Conservation (phyloP, 208 protist species). For the Trypanosoma caninum region DNA sequence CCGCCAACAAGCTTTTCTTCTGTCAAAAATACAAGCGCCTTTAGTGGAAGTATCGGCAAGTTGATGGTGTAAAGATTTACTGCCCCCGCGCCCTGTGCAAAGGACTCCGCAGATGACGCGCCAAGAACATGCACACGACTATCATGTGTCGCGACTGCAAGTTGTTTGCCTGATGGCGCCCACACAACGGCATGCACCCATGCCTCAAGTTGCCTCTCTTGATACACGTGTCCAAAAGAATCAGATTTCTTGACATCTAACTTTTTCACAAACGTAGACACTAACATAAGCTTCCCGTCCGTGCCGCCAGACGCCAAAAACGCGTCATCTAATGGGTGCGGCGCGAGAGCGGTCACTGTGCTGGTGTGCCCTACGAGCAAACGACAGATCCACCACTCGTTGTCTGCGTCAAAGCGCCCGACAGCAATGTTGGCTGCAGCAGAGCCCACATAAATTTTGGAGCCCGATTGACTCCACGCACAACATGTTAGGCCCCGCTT, state of each 20-base stretch:
- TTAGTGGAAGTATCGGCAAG: slow-evolving; percentile 24
- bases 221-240: slow-evolving; percentile 29
- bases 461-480: slow-evolving; percentile 43
- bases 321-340: slow-evolving; percentile 48
- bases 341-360: slow-evolving; percentile 30
- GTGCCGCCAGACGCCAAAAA: slow-evolving; percentile 38
- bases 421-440: slow-evolving; percentile 50
- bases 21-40: slow-evolving; percentile 14
- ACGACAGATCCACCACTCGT: slow-evolving; percentile 63
- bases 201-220: slow-evolving; percentile 16
- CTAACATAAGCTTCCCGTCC: slow-evolving; percentile 41
- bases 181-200: slow-evolving; percentile 35
- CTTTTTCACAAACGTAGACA: slow-evolving; percentile 52
- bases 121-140: slow-evolving; percentile 28
- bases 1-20: slow-evolving; percentile 34
- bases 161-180: slow-evolving; percentile 21
- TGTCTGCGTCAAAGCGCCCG: slow-evolving; percentile 38
- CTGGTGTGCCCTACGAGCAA: slow-evolving; percentile 26
- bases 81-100: not conserved
- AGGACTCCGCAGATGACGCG: not conserved
- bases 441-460: slow-evolving; percentile 54
- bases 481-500: slow-evolving; percentile 30
- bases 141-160: slow-evolving; percentile 38
- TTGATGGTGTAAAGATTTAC: slow-evolving; percentile 9
- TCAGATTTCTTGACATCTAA: slow-evolving; percentile 25